Base-by-base conservation (phyloP, 768 basidiomycete species). In the Termitomyces titanicus region DNA sequence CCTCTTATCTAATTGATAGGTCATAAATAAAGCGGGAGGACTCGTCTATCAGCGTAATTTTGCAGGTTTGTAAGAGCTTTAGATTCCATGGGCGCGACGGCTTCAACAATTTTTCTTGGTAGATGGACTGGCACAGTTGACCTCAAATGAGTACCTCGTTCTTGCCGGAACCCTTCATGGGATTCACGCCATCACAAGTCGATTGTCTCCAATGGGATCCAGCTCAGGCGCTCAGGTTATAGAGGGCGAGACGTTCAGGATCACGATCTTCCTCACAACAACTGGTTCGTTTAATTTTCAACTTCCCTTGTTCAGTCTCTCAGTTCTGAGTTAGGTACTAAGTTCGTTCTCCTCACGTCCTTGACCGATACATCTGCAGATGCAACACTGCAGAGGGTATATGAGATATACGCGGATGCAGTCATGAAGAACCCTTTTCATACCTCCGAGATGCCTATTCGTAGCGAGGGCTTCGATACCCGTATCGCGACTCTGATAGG, bases 371-470 rank as follows among this genome's bases (percentile, higher is more conserved):
- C 82, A 8, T 81, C 81, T 1, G 84, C 89, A 33, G 92, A 82
- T 48, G 64, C 80, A 3, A 75, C 88, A 20, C 74, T 99, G 38
- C 86, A 88, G 64, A 91, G 86, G 68, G 86, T 94, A 45, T 98
- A 98, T 70, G 94, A 98, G 68, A 84, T 82, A 18, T 99, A 98
- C 68, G 81, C 95, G 0, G 97, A 98, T 66, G 85, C 90, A 1
- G 94, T 94, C 52, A 96, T 98, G 92, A 98, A 98, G 78, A 98
- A 98, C 66, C 97, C 97, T 0, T 99, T 99, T 72, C 94, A 98
- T 70, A 96, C 94, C 5, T 91, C 90, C n/a, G 97, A 98, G 69
- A 99, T 98, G 96, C 97, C 97, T 2, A 94, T 98, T 61, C 84
- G 97, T 45, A 93, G 79, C 42, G 92, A 94, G 62, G 84, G 83